Conservation (phyloP, 139 green algal species). For the Prasinococcaceae sp. region DNA sequence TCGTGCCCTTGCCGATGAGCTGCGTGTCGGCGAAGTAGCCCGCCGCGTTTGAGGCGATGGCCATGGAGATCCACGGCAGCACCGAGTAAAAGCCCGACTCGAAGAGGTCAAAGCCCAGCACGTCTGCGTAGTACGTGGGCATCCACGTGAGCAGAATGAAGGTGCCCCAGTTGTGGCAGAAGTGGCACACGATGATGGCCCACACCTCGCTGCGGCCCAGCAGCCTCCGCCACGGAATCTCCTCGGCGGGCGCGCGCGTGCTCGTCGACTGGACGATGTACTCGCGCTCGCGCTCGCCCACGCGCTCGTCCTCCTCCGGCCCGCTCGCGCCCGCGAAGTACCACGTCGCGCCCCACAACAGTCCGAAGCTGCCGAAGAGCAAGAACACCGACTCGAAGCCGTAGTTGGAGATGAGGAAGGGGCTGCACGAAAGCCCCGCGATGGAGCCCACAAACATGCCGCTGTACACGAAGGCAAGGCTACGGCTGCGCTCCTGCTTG, state of each 20-base stretch:
- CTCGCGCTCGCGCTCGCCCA: no score
- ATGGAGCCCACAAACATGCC: slow-evolving; percentile 85
- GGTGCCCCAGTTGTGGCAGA: slow-evolving; percentile 97
- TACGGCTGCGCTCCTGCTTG: slow-evolving; percentile 62
- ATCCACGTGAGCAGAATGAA: slow-evolving; percentile 99
- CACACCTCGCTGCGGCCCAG: slow-evolving; percentile 73
- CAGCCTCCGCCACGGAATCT: slow-evolving; percentile 78
- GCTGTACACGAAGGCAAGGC: slow-evolving; percentile 81
- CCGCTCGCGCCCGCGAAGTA: not conserved
- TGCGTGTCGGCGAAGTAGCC: slow-evolving; percentile 76
- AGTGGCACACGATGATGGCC: slow-evolving; percentile 91
- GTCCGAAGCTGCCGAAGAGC: slow-evolving; percentile 71
- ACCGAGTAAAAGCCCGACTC: slow-evolving; percentile 67
- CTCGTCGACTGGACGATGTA: not conserved
- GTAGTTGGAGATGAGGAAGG: slow-evolving; percentile 26
- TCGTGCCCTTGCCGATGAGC: slow-evolving; percentile 46
- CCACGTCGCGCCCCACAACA: slow-evolving; percentile 63
- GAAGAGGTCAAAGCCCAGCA: slow-evolving; percentile 75
- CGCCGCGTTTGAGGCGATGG: slow-evolving; percentile 33
- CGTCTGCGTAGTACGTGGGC: slow-evolving; percentile 93
- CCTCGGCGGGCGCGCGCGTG: no score
- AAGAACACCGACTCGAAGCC: slow-evolving; percentile 89
- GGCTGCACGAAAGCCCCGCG: slow-evolving; percentile 19
- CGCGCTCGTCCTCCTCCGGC: not conserved
- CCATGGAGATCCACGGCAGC: slow-evolving; percentile 94